Evolutionary conservation across 495 filamentous ascomycete genomes (phyloP).

Genomic region (Sphaerosporella brunnea): DNA sequence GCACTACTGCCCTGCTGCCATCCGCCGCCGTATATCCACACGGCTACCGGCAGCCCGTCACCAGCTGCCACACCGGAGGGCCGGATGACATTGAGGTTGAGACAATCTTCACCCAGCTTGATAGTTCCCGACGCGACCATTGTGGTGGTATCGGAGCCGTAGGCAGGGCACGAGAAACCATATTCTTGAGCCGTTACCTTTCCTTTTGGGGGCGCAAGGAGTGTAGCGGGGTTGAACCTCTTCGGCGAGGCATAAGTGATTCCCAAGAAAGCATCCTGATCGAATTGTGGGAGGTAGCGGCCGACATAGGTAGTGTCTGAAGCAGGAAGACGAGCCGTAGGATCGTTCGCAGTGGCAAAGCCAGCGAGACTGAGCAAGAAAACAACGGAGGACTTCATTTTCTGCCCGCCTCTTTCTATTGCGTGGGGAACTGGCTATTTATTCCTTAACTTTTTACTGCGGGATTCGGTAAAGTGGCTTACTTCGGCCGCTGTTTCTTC

Average conservation of each 20-base stretch:
- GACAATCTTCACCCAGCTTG: slow-evolving; percentile 30
- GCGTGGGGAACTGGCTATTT: too few species aligned
- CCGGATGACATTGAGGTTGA: slow-evolving; percentile 28
- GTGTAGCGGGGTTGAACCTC: slow-evolving; percentile 29
- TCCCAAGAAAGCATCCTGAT: slow-evolving; percentile 39
- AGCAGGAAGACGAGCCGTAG: background rate
- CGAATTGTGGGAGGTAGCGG: slow-evolving; percentile 27
- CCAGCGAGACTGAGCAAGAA: background rate
- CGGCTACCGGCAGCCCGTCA: slow-evolving; percentile 29
- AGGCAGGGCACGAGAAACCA: slow-evolving; percentile 15
- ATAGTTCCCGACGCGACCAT: slow-evolving; percentile 8
- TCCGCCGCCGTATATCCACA: slow-evolving; percentile 47
- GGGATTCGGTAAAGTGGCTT: too few species aligned
- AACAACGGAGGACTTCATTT: background rate
- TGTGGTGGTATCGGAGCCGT: slow-evolving; percentile 35
- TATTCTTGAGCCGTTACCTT: slow-evolving; percentile 30
- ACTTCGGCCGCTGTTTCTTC: too few species aligned
- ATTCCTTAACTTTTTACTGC: too few species aligned
- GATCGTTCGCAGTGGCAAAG: background rate
- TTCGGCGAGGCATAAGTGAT: slow-evolving; percentile 35
- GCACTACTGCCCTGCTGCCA: slow-evolving; percentile 34
- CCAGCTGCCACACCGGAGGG: slow-evolving; percentile 11
- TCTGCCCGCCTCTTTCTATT: too few species aligned
- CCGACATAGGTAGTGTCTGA: slow-evolving; percentile 34
- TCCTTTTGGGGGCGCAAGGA: slow-evolving; percentile 5